Base-by-base conservation (phyloP, 116 monocot species). In the Trichopus zeylanicus region DNA sequence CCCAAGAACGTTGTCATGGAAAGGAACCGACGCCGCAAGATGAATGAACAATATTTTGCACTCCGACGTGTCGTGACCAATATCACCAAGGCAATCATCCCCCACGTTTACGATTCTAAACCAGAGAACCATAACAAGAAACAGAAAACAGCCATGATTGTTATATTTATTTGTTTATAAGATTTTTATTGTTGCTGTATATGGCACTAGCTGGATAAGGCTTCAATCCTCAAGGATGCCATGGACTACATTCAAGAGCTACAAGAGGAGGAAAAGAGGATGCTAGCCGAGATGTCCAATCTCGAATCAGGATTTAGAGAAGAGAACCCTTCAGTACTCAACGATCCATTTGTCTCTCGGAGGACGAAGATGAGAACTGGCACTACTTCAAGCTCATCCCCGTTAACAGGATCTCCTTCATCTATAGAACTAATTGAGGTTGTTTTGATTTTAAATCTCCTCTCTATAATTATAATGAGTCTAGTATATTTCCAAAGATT, bases 1-100 rank as follows among this genome's bases (percentile, higher is more conserved):
- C 51, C 84, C 3, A 94, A 79, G 73, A 94, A 74, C 83, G 82
- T 86, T 18, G 51, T 74, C 26, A 80, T 67, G 64, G 94, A 89
- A 67, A 73, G 86, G 55, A 78, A 83, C 27, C 63, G 94, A 16
- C 74, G 94, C 48, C 69, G 53, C 57, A 83, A 71, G 71, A 60
- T 94, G 38, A 94, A 94, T 47, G 83, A 89, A 10, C 73, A 58
- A 71, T 83, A 89, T 52, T 94, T 83, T 71, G 53, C 68, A 5
- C 82, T 94, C 10, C 75, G 94, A 23, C 89, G 89, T 28, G 80
- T 86, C 11, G 94, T 94, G 28, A 89, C 94, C 6, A 86, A 81
- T 37, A 86, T 94, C 46, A 81, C 86, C 8, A 94, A 89, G 80
- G 93, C 85, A n/a, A n/a, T n/a, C n/a, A n/a, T n/a, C n/a, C n/a